These are phyloP conservation scores for Fragaria nilgerrensis DNA, from an alignment of 306 rosid genomes.

Conservation along the genomic window DNA sequence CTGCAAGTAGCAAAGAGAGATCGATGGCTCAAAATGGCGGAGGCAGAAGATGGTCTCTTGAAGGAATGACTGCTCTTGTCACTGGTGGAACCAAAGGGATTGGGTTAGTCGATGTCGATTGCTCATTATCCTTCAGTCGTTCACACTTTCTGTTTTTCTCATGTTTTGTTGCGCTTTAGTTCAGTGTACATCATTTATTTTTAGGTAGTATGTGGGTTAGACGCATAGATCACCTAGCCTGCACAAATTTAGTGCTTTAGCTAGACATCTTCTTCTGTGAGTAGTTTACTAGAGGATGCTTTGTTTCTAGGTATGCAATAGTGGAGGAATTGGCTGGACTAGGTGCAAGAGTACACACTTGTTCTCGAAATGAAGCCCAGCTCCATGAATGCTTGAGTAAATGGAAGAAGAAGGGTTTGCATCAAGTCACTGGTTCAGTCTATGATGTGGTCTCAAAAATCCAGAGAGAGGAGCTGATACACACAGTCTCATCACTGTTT, in stretches of 20 bases:
- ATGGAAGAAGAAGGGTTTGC: slow-evolving; percentile 56
- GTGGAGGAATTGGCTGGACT: slow-evolving; percentile 21
- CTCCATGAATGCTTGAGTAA: slow-evolving; percentile 2
- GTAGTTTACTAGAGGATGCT: not conserved
- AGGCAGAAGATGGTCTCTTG: slow-evolving; percentile 36
- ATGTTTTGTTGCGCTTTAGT: not conserved
- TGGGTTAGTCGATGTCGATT: slow-evolving; percentile 17
- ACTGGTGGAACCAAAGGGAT: slow-evolving; percentile 49
- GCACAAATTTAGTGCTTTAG: not conserved
- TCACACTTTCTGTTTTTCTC: not conserved
- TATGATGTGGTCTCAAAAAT: slow-evolving; percentile 34
- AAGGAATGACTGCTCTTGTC: slow-evolving; percentile 48
- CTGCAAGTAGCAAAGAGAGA: not conserved
- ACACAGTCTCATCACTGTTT: not conserved
- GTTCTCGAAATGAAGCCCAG: not conserved
- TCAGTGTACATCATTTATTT: too few relatives aligned
- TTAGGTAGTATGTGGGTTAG: too few relatives aligned
- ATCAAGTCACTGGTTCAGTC: slow-evolving; percentile 49
- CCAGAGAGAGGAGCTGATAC: not conserved
- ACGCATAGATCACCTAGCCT: too few relatives aligned
- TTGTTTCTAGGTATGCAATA: not conserved
- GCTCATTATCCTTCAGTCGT: too few relatives aligned
- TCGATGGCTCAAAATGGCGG: not conserved
- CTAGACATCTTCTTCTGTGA: not conserved
- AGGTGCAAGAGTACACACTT: slow-evolving; percentile 9